Base-by-base conservation (phyloP, 179 eudicot genomes). In the Pouteria campechiana region DNA sequence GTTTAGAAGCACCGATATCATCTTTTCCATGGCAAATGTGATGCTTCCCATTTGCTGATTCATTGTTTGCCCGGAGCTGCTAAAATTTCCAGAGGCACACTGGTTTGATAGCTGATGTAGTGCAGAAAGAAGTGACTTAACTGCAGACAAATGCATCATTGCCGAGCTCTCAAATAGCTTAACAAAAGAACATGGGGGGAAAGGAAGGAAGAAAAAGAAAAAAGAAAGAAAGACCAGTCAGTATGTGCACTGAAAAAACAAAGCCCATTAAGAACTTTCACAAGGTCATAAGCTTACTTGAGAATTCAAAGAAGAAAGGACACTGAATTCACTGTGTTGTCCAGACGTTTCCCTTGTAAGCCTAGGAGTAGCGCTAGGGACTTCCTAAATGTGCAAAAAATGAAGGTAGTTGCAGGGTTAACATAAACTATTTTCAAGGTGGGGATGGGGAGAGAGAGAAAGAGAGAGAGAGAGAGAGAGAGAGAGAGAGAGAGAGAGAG, bases 111-210 rank as follows among this genome's bases (percentile, higher is more conserved):
- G 54, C 53, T 79, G 95, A 58, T 92, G 72, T 31, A 90, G 87
- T 43, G 98, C 96, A 54, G 81, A 79, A 53, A 90, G 78, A 53
- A 90, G 96, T 37, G 98, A 86, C 63, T 82, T 88, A 44, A 90
- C 98, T 13, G 98, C 83, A 46, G 86, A 75, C 46, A 82, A 44
- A 63, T 82, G 72, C 98, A 90, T 90, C 76, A 90, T 25, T 27
- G 66, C 90, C 12, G 98, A 86, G 69, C 96, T 86, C 71, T 90
- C 96, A 48, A 90, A 90, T 41, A 90, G 71, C 98, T 90, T 45
- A 29, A 57, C 19, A 29, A 22, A 10, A 24, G n/a, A 17, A 21
- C 34, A 44, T 16, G 41, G 6, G 37, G 25, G 25, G 49, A 17
- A 15, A 21, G 12, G 47, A 40, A 57, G 16, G 1, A 3, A 44